Evolutionary conservation across 2,329 filamentous ascomycete genomes (phyloP), one percentile per base, ranked within the genome.

Genomic region (Pyricularia sp.): DNA sequence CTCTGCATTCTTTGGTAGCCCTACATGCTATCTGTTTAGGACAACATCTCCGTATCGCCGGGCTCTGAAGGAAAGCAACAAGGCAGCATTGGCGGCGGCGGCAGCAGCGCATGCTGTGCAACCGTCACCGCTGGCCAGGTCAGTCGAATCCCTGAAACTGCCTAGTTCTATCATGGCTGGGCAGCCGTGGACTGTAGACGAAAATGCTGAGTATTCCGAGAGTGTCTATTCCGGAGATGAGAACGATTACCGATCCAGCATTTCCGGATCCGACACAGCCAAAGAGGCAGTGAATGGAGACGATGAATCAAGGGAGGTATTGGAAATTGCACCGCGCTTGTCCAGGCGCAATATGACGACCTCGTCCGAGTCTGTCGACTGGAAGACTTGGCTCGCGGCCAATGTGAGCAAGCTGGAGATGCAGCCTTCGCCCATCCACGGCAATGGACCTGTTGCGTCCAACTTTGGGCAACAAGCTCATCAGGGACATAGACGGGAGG

Each of bases 41-140:
- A 81, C 81, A 0, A 74, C 78, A 30, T 86, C 83, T 64, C 82
- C 83, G 0, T 87, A 82, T 68, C 79, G 83, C 3, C 79, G 79
- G 30, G 80, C 79, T 2, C 69, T 86, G 35, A 78, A 76, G 60
- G 76, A 78, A 62, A 79, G 73, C 1, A 82, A 83, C 68, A 73
- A 75, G 65, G 70, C 73, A 8, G 74, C 74, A 19, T 69, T 76
- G 8, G 70, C 72, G 19, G 67, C 19, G 49, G 63, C 55, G 40
- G 22, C 65, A 66, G 61, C 64, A 65, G 59, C 33, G 9, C 26
- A 55, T 57, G 13, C n/a, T 26, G 59, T 49, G 19, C 40, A 60
- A 10, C 28, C 44, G 62, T 10, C 61, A 19, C 35, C 22, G 24
- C 35, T 22, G 40, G 40, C 16, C 40, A 49, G 19, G 16, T 49